Evolutionary conservation across 2,329 filamentous ascomycete genomes (phyloP).

Genomic region (Macroventuria anomochaeta): DNA sequence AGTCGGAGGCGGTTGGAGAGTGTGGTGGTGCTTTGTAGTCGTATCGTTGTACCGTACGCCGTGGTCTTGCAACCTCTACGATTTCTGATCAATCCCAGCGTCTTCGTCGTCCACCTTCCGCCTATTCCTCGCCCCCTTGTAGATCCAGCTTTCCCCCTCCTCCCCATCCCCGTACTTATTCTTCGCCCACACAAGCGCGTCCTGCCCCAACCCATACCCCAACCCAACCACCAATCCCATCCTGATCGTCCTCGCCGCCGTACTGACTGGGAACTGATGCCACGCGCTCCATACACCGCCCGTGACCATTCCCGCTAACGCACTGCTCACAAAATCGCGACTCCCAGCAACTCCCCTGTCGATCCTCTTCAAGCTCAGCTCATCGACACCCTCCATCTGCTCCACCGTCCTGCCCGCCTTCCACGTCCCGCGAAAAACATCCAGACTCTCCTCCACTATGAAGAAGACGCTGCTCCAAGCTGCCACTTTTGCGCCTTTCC

Average conservation of each 20-base stretch:
- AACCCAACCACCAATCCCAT: slow-evolving; percentile 80
- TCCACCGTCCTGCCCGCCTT: slow-evolving; percentile 51
- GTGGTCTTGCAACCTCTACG: neutral
- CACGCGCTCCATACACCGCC: slow-evolving; percentile 86
- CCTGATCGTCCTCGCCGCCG: slow-evolving; percentile 69
- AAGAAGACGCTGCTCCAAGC: slow-evolving; percentile 80
- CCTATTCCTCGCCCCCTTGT: slow-evolving; percentile 49
- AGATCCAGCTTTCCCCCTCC: slow-evolving; percentile 51
- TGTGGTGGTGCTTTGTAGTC: neutral
- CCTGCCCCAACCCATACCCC: slow-evolving; percentile 81
- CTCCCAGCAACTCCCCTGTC: slow-evolving; percentile 46
- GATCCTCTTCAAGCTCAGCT: slow-evolving; percentile 38
- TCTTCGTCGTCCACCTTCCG: neutral
- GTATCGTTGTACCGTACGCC: neutral
- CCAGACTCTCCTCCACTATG: slow-evolving; percentile 82
- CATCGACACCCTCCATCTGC: slow-evolving; percentile 48
- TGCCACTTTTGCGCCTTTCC: slow-evolving; percentile 73
- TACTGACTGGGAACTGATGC: slow-evolving; percentile 78
- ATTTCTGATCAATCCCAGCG: too few species aligned
- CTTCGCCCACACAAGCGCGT: slow-evolving; percentile 71
- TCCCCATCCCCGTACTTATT: slow-evolving; percentile 18
- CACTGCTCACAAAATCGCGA: slow-evolving; percentile 77
- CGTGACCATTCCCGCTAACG: slow-evolving; percentile 81
- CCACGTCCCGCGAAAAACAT: slow-evolving; percentile 64
- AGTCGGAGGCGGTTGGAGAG: neutral